phyloP scores from a whole-genome alignment of 805 yeast genomes.

The Kazachstania martiniae region DNA sequence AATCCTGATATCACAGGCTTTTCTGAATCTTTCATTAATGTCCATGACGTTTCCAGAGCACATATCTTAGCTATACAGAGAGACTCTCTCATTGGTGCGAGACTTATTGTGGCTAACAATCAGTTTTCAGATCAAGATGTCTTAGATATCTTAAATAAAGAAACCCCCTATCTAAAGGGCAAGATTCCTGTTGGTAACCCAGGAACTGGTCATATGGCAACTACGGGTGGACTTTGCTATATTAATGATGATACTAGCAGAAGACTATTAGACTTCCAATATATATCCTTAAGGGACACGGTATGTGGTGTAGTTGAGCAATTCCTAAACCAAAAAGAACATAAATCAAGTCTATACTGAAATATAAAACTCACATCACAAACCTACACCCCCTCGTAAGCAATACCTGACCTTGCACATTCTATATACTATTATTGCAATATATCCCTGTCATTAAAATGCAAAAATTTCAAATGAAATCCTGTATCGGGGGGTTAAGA shows the following conservation, averaged over 20 bases:
- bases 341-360: too few species aligned
- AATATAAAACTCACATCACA: too few species aligned
- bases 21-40: slow-evolving; percentile 36
- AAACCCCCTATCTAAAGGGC: slow-evolving; percentile 35
- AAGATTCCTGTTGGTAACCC: slow-evolving; percentile 36
- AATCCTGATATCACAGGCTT: slow-evolving; percentile 18
- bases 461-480: too few species aligned
- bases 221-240: neutral
- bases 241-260: slow-evolving; percentile 12
- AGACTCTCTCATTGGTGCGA: slow-evolving; percentile 25
- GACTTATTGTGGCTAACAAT: slow-evolving; percentile 24
- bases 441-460: too few species aligned
- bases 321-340: too few species aligned
- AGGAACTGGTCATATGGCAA: slow-evolving; percentile 8
- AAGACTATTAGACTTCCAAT: slow-evolving; percentile 15
- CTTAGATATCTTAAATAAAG: slow-evolving; percentile 24
- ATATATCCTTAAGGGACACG: slow-evolving; percentile 10
- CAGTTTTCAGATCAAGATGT: slow-evolving; percentile 21
- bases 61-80: slow-evolving; percentile 42
- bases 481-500: too few species aligned
- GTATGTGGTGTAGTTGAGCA: too few species aligned
- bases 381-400: too few species aligned
- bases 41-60: slow-evolving; percentile 51
- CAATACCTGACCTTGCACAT: too few species aligned
- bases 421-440: too few species aligned